Base-by-base conservation (phyloP, 176 grass and related monocot genomes). In the Pharus latifolius region DNA sequence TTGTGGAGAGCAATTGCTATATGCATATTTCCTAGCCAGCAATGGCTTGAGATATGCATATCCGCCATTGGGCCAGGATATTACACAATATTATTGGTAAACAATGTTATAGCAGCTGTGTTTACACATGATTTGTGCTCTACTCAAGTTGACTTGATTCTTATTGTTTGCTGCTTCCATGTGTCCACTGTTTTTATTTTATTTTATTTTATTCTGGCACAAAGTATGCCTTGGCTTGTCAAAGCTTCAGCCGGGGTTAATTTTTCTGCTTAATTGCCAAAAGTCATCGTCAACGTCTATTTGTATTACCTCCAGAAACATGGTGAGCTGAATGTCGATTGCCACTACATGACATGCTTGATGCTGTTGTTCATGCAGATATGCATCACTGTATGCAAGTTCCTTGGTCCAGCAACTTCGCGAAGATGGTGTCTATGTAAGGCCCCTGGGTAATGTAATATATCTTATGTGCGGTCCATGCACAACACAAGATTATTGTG, bases 381-480 rank as follows among this genome's bases (percentile, higher is more conserved):
- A 98, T 7, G 94, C 89, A 4, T 93, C 89, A 17, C 27, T 88
- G 17, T 88, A 83, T 60, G 78, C 84, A 4, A 83, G 84, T 27
- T 88, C 87, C 28, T 77, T 98, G 52, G 37, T 98, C 40, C 70
- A 82, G 66, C 78, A 91, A 53, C 95, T 98, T 61, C 84, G 87
- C 23, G 85, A 82, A 63, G 89, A 93, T 72, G 87, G 88, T 60
- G 61, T 98, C 40, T 98, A 85, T 28, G 49, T 81, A 50, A 85
- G 89, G 57, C 84, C 95, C 63, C 67, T 98, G 75, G 95, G 90
- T 27, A 98, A 93, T 51, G 84, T 98, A 52, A 88, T 98, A 80
- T 98, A 93, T 70, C 81, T 98, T 18, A 93, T 98, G 89, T 98
- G 86, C 34, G 87, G 94, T 10, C 94, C 94, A 2, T 98, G 94